Base-by-base conservation (phyloP, 345 rosid species). In the Linum usitatissimum region DNA sequence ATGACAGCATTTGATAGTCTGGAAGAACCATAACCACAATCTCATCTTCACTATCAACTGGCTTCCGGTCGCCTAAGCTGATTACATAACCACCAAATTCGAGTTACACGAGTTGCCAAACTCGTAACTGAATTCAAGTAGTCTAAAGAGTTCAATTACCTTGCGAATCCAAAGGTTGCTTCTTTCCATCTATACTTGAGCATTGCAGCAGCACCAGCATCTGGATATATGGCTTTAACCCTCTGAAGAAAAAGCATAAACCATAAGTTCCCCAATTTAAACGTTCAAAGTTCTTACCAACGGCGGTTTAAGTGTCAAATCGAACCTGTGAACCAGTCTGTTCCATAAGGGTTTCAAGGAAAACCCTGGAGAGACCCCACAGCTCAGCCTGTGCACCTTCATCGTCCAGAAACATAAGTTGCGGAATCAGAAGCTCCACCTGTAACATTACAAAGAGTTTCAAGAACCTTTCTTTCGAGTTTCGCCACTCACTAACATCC, bases 321-420 rank as follows among this genome's bases (percentile, higher is more conserved):
- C 76, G 61, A 57, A 88, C 98, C 96, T 85, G 85, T 73, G 82
- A 76, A 64, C 95, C 95, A 0, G 95, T 86, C 78, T 84, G 84
- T 80, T 78, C 75, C 4, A 84, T 83, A 60, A 92, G 76, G 3
- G 89, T 83, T 65, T 89, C 94, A 69, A 89, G 5, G 72, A 92
- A 92, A 71, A 79, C 49, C 60, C 90, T 76, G 0, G 96, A 85
- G 64, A 92, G 76, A 65, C 78, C 84, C 96, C 98, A 92, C 30
- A 92, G 93, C 67, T 88, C 96, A 75, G 81, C 86, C 78, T 92
- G 95, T 18, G 95, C 96, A 65, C 96, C 98, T 89, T 92, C 98
- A 68, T 89, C 91, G 39, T 89, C 98, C 40, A 89, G 81, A 74
- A 92, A 92, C 80, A 81, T 88, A 40, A 92, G 81, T 78, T 89